These are phyloP conservation scores for Aureobasidium lini DNA, from an alignment of 2,329 filamentous ascomycete species.

Conservation along the genomic window DNA sequence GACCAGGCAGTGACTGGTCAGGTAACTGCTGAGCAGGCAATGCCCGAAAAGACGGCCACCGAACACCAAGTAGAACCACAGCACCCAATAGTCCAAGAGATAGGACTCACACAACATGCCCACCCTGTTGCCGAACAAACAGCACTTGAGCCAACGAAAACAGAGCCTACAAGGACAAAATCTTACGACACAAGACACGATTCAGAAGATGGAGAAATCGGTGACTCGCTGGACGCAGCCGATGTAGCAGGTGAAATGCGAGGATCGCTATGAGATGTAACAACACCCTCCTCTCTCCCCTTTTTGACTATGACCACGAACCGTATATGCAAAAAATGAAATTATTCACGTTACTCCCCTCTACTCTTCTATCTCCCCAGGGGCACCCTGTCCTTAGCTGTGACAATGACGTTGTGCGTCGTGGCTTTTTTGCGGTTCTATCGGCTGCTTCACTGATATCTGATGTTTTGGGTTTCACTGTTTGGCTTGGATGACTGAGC, in stretches of 20 bases:
- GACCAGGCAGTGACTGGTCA: no score
- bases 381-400: no score
- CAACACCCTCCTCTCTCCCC: neutral
- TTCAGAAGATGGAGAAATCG: neutral
- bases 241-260: conserved; percentile 3
- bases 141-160: neutral
- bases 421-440: no score
- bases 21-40: neutral
- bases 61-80: neutral
- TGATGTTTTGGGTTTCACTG: no score
- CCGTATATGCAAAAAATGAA: neutral
- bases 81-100: neutral
- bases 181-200: neutral
- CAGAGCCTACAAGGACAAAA: neutral
- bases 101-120: neutral
- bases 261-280: neutral
- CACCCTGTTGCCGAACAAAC: neutral
- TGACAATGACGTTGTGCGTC: no score
- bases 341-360: neutral
- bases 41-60: neutral
- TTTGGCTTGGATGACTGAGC: no score
- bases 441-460: no score
- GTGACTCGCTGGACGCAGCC: neutral
- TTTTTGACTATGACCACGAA: neutral
- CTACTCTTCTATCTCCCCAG: no score